Evolutionary conservation across 495 filamentous ascomycete genomes (phyloP).

Genomic region (Neohortaea acidophila): DNA sequence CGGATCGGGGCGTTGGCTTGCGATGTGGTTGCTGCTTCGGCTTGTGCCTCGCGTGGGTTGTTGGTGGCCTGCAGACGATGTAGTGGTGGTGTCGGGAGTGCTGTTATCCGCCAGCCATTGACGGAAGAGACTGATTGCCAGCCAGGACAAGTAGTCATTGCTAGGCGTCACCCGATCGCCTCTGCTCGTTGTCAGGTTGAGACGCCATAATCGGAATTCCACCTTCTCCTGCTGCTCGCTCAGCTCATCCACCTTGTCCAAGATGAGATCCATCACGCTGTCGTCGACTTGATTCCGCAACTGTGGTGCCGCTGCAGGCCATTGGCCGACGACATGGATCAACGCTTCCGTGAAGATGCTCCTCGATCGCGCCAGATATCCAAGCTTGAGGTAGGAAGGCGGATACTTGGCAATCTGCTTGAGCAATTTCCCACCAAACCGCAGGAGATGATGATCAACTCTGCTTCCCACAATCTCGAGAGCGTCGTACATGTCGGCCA

Average conservation of each 20-base stretch:
- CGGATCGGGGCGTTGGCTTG: slow-evolving; percentile 9
- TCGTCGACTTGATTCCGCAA: slow-evolving; percentile 51
- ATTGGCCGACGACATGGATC: slow-evolving; percentile 83
- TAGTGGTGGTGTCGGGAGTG: slow-evolving; percentile 42
- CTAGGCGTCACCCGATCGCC: slow-evolving; percentile 67
- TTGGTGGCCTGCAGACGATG: neutral
- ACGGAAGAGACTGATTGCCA: slow-evolving; percentile 67
- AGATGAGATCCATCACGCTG: slow-evolving; percentile 67
- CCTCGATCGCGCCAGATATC: slow-evolving; percentile 67
- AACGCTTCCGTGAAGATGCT: slow-evolving; percentile 82
- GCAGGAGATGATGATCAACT: slow-evolving; percentile 83
- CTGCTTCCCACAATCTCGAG: slow-evolving; percentile 71
- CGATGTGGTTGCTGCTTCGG: slow-evolving; percentile 15
- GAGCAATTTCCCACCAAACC: slow-evolving; percentile 76
- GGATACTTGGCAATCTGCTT: slow-evolving; percentile 93
- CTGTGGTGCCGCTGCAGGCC: slow-evolving; percentile 64
- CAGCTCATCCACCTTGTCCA: slow-evolving; percentile 62
- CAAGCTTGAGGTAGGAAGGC: slow-evolving; percentile 75
- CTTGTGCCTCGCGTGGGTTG: neutral
- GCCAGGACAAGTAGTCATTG: slow-evolving; percentile 74
- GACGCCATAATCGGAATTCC: slow-evolving; percentile 63
- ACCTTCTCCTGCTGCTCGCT: slow-evolving; percentile 54
- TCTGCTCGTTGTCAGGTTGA: slow-evolving; percentile 60
- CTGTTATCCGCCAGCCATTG: slow-evolving; percentile 86
- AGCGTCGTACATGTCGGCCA: slow-evolving; percentile 87